These are phyloP conservation scores for Exobasidium rhododendri DNA, from an alignment of 1,284 basidiomycete genomes.

Conservation along the genomic window DNA sequence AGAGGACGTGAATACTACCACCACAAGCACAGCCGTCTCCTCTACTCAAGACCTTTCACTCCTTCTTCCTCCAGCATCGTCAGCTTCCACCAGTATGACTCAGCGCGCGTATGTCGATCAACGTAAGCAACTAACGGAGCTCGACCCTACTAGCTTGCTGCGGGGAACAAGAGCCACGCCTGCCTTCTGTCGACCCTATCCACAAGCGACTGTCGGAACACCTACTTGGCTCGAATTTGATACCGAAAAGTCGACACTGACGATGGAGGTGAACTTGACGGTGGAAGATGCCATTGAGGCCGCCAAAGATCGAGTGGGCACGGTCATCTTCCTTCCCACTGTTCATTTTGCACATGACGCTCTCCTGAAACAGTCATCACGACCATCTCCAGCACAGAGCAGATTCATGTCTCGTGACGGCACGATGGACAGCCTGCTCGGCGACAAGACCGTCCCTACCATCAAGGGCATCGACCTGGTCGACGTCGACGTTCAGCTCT, in stretches of 20 bases:
- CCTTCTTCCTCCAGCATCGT: background rate
- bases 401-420: background rate
- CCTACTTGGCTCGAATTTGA: slow-evolving; percentile 42
- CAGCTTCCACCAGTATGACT: background rate
- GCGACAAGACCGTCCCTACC: slow-evolving; percentile 12
- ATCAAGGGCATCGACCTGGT: background rate
- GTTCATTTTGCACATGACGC: slow-evolving; percentile 74
- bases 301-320: slow-evolving; percentile 57
- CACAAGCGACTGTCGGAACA: slow-evolving; percentile 35
- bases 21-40: background rate
- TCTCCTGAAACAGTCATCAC: too few species aligned
- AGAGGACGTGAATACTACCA: background rate
- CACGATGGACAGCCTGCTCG: background rate
- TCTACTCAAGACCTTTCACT: background rate
- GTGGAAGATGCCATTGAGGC: slow-evolving; percentile 18
- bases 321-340: slow-evolving; percentile 81
- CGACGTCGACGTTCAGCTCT: slow-evolving; percentile 59
- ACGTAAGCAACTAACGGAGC: background rate
- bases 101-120: too few species aligned
- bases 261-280: slow-evolving; percentile 25
- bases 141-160: background rate
- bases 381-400: too few species aligned
- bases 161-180: slow-evolving; percentile 7
- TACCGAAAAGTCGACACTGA: slow-evolving; percentile 39
- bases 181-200: slow-evolving; percentile 43